Percentiles rank a stretch among this genome's conserved stretches.
Conservation (phyloP, 148 eudicot species). For the Cornus florida region DNA sequence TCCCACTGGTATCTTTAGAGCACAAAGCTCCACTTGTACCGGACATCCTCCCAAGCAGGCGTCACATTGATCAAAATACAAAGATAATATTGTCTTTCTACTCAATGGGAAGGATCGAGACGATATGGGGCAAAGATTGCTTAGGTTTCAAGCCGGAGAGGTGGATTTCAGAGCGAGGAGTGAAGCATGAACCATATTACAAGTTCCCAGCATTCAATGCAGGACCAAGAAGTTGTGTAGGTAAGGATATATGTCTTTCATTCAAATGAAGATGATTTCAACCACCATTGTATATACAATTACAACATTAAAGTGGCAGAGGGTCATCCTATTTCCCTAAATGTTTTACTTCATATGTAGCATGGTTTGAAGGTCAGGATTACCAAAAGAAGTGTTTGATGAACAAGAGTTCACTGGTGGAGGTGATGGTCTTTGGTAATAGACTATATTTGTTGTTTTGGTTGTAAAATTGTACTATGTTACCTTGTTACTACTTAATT, state of each 20-base stretch:
- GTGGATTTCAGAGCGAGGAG: conserved; percentile 29
- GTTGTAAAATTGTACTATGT: no score
- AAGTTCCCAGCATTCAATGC: conserved; percentile 38
- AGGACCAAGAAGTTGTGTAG: conserved; percentile 39
- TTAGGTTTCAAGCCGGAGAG: conserved; percentile 37
- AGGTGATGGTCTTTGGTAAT: no score
- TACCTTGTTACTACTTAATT: no score
- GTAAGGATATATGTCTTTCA: conserved; percentile 37
- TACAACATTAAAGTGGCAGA: conserved; percentile 22
- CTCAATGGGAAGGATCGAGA: conserved; percentile 29
- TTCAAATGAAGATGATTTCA: conserved; percentile 30
- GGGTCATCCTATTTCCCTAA: conserved; percentile 18
- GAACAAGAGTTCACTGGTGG: not conserved
- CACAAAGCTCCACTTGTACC: conserved; percentile 22
- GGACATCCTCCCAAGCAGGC: conserved; percentile 39
- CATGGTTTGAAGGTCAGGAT: conserved; percentile 29
- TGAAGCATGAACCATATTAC: conserved; percentile 32
- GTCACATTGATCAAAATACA: conserved; percentile 6
- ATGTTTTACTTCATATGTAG: conserved; percentile 18
- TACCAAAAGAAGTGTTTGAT: not conserved
- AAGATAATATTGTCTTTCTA: conserved; percentile 23
- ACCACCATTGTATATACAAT: conserved; percentile 24
- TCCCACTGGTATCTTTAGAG: conserved; percentile 34
- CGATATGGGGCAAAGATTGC: conserved; percentile 39
- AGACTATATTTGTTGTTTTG: no score